phyloP scores from a whole-genome alignment of 495 filamentous ascomycete genomes.

The Elasticomyces elasticus region DNA sequence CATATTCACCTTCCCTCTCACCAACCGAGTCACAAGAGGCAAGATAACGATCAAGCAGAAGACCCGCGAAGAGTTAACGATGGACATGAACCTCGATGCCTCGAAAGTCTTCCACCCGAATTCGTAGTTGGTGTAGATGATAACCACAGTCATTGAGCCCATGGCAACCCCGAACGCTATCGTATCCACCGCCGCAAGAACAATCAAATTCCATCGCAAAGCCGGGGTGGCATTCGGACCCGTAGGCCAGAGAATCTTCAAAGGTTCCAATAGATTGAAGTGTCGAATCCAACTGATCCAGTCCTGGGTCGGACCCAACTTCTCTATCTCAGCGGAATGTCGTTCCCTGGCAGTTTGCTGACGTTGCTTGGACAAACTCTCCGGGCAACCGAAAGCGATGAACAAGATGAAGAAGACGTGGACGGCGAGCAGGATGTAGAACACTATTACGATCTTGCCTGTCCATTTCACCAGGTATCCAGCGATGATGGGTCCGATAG shows the following conservation, averaged over 20 bases:
- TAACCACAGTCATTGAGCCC: slow-evolving; percentile 63
- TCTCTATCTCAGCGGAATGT: slow-evolving; percentile 29
- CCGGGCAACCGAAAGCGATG: slow-evolving; percentile 61
- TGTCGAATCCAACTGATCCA: slow-evolving; percentile 38
- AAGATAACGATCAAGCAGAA: slow-evolving; percentile 62
- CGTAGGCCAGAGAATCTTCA: slow-evolving; percentile 66
- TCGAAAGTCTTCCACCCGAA: slow-evolving; percentile 77
- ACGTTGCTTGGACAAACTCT: slow-evolving; percentile 62
- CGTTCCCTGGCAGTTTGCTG: slow-evolving; percentile 61
- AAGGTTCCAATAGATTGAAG: slow-evolving; percentile 58
- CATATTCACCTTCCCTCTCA: slow-evolving; percentile 47
- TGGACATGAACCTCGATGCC: slow-evolving; percentile 64
- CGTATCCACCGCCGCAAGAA: slow-evolving; percentile 70
- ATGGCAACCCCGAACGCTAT: slow-evolving; percentile 71
- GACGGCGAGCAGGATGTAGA: slow-evolving; percentile 63
- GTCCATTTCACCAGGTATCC: slow-evolving; percentile 66
- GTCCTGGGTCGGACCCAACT: slow-evolving; percentile 24
- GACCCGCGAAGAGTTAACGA: slow-evolving; percentile 66
- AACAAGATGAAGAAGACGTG: slow-evolving; percentile 62
- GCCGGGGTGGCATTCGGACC: slow-evolving; percentile 49
- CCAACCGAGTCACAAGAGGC: slow-evolving; percentile 57
- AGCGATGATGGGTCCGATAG: slow-evolving; percentile 68
- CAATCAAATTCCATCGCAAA: slow-evolving; percentile 66
- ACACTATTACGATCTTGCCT: slow-evolving; percentile 58
- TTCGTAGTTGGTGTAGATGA: slow-evolving; percentile 67